Evolutionary conservation across 2,329 filamentous ascomycete genomes (phyloP), one percentile per base, ranked within the genome.

Genomic region (Aspergillus udagawae): DNA sequence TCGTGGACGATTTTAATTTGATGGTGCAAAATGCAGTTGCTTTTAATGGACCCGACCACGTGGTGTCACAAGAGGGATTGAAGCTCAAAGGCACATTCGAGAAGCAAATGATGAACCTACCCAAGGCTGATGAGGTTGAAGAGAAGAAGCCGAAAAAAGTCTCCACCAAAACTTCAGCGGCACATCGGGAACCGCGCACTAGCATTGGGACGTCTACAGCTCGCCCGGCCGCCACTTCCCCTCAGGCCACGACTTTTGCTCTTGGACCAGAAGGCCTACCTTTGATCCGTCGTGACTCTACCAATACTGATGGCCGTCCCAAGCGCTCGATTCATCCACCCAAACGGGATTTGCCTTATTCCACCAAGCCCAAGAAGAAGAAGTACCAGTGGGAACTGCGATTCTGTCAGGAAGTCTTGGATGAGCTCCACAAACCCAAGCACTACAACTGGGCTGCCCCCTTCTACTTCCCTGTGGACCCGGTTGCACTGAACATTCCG

Each of bases 301-400:
- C 86, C 5, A 88, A 87, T 57, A 82, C 83, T 4, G 90, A 92
- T 64, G 89, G 87, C 56, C 86, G 94, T 52, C 92, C 93, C 10
- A 97, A 97, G 80, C 88, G 94, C 54, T 91, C 93, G 14, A 96
- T 97, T 55, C 91, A 96, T 67, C 90, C 92, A 8, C 92, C 94
- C 0, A 92, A 93, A 69, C 92, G 93, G 64, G 94, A 97, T 70
- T 82, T 97, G n/a, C 89, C 92, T 7, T 97, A 97, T 71, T 84
- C 87, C 20, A 87, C 88, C 61, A 91, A 92, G 70, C 90, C 91
- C 10, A 95, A 95, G 79, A 92, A 87, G 77, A 90, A 96, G 85
- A 94, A 93, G 78, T 86, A 89, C 61, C 88, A 92, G 63, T 86
- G 90, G 44, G 93, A 97, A 74, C 81, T 97, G 55, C 91, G 89